A percentile compares a stretch with the other conserved stretches of the same genome.
phyloP scores from a whole-genome alignment of 2,329 filamentous ascomycete genomes.

The Claviceps purpurea region DNA sequence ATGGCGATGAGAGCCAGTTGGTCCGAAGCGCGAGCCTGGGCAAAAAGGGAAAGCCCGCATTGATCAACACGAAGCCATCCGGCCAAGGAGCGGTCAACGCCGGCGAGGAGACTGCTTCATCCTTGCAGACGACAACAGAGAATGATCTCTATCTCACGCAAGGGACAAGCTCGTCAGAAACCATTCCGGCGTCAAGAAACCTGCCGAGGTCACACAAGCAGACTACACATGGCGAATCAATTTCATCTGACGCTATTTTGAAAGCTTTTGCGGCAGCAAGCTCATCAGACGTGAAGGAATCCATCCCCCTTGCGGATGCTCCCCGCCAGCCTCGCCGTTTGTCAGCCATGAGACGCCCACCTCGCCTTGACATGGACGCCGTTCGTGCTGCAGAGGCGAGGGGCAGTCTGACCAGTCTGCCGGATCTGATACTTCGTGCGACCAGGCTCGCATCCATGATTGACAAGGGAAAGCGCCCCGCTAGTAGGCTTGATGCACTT shows the following conservation, averaged over 20 bases:
- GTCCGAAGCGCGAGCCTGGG: slow-evolving; percentile 50
- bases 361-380: slow-evolving; percentile 67
- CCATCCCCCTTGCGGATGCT: slow-evolving; percentile 16
- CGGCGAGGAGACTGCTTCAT: slow-evolving; percentile 20
- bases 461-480: slow-evolving; percentile 60
- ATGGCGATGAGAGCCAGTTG: slow-evolving; percentile 41
- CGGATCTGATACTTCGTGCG: slow-evolving; percentile 79
- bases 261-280: slow-evolving; percentile 37
- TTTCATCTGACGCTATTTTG: slow-evolving; percentile 34
- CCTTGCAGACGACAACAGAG: slow-evolving; percentile 27
- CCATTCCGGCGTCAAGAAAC: slow-evolving; percentile 18
- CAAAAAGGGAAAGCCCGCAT: slow-evolving; percentile 43
- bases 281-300: slow-evolving; percentile 26
- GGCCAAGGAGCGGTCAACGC: slow-evolving; percentile 5
- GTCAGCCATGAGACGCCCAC: slow-evolving; percentile 50
- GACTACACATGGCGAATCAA: slow-evolving; percentile 8
- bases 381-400: slow-evolving; percentile 70
- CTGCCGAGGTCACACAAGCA: slow-evolving; percentile 8
- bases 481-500: slow-evolving; percentile 42
- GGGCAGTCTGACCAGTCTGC: slow-evolving; percentile 81
- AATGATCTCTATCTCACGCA: slow-evolving; percentile 34
- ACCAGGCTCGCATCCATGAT: slow-evolving; percentile 79
- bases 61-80: slow-evolving; percentile 29
- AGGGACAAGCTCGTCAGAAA: slow-evolving; percentile 33
- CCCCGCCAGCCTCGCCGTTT: slow-evolving; percentile 26